These are phyloP conservation scores for Rhodotorula sp. DNA, from an alignment of 1,284 basidiomycete genomes.

Conservation along the genomic window DNA sequence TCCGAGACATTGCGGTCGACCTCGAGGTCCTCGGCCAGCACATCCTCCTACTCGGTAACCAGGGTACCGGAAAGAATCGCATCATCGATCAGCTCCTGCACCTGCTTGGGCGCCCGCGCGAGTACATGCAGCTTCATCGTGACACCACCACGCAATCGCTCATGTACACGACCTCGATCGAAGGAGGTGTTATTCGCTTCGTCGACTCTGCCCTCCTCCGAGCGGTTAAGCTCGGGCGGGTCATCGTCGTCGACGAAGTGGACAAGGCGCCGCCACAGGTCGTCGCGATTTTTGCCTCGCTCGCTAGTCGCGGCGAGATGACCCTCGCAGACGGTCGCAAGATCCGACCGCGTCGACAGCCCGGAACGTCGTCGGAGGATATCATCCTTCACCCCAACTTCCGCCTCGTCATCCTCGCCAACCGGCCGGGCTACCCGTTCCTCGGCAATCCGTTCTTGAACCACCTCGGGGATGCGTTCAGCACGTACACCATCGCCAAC, in stretches of 20 bases:
- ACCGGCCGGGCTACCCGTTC: constrained; percentile 45
- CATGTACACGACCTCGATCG: constrained; percentile 33
- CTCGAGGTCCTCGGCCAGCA: constrained; percentile 48
- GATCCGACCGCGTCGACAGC: constrained; percentile 18
- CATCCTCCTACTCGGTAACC: constrained; percentile 50
- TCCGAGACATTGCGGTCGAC: constrained; percentile 49
- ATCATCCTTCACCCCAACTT: constrained; percentile 48
- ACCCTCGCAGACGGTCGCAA: constrained; percentile 48
- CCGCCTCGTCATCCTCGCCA: constrained; percentile 50
- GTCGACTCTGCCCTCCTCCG: constrained; percentile 49
- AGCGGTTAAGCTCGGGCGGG: constrained; percentile 47
- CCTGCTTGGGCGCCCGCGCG: constrained; percentile 49
- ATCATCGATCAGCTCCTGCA: constrained; percentile 49
- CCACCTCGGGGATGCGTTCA: constrained; percentile 50
- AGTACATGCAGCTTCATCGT: constrained; percentile 50
- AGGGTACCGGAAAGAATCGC: constrained; percentile 52
- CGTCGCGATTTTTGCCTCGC: constrained; percentile 49
- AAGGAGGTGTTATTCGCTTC: constrained; percentile 48
- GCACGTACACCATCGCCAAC: constrained; percentile 48
- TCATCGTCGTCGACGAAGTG: constrained; percentile 51
- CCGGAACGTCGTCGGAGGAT: background rate
- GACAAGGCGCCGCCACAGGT: constrained; percentile 51
- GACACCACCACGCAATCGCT: constrained; percentile 33
- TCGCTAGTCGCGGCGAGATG: constrained; percentile 50
- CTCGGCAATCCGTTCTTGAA: constrained; percentile 47